phyloP scores from a whole-genome alignment of 192 early-diverging fungal species.

The Entomortierella chlamydospora region DNA sequence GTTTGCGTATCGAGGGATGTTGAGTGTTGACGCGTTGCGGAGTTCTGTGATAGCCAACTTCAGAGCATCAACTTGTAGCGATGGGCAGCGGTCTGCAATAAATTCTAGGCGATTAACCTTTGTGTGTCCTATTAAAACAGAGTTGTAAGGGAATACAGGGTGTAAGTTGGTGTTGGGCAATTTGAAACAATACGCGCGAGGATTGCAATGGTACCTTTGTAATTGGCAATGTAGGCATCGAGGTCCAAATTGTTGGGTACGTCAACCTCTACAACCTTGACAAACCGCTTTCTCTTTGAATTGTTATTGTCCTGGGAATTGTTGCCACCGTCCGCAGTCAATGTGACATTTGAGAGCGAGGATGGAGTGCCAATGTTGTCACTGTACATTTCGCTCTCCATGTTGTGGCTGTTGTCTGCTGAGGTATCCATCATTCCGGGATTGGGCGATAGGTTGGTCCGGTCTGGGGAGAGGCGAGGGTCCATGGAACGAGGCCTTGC shows the following conservation, averaged over 20 bases:
- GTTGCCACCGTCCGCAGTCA: conserved; percentile 41
- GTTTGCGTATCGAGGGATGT: conserved; percentile 59
- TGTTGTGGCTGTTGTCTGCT: not conserved
- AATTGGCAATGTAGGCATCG: conserved; percentile 72
- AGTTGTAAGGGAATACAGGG: too few species aligned
- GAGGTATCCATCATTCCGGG: conserved; percentile 47
- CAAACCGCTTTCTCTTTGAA: conserved; percentile 58
- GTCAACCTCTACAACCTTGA: conserved; percentile 57
- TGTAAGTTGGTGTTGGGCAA: not conserved
- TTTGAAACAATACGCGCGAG: not conserved
- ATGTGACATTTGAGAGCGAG: conserved; percentile 35
- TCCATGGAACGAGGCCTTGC: conserved; percentile 23
- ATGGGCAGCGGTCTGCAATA: conserved; percentile 78
- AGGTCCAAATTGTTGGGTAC: conserved; percentile 69
- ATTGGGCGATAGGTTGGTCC: conserved; percentile 19
- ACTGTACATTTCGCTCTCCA: conserved; percentile 34
- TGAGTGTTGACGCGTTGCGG: conserved; percentile 57
- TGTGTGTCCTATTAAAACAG: conserved; percentile 65
- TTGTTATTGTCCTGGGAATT: conserved; percentile 20
- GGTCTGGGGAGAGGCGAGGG: conserved; percentile 47
- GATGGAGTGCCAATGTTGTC: conserved; percentile 35
- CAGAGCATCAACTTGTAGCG: conserved; percentile 75
- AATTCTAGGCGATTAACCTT: conserved; percentile 77
- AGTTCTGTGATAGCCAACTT: conserved; percentile 72
- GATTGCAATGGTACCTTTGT: conserved; percentile 61